These are phyloP conservation scores for Discostella stelligera DNA, from an alignment of 352 stramenopile genomes.

Conservation along the genomic window DNA sequence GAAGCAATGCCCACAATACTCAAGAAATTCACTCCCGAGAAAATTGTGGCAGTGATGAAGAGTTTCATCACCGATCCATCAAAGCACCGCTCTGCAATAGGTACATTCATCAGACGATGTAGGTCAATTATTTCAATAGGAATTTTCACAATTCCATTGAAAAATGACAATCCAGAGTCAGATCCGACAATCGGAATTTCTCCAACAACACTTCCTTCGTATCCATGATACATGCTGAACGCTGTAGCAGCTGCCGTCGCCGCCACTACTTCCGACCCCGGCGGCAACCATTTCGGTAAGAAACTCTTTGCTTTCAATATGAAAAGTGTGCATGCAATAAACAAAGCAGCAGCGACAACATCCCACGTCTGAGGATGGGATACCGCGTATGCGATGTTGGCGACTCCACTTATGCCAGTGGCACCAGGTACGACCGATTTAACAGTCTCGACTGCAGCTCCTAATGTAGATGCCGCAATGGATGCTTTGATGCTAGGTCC, in stretches of 20 bases:
- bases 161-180: constrained; percentile 59
- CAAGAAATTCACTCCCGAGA: constrained; percentile 80
- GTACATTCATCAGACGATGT: constrained; percentile 58
- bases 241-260: constrained; percentile 62
- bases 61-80: constrained; percentile 64
- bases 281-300: constrained; percentile 63
- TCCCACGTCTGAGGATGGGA: constrained; percentile 63
- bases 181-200: constrained; percentile 65
- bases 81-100: constrained; percentile 62
- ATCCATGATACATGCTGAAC: constrained; percentile 65
- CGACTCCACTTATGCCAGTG: constrained; percentile 56
- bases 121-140: constrained; percentile 65
- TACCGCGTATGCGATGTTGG: constrained; percentile 65
- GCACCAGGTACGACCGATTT: constrained; percentile 50
- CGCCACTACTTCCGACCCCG: constrained; percentile 74
- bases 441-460: constrained; percentile 33
- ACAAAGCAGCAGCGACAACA: constrained; percentile 56
- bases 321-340: constrained; percentile 63
- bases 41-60: constrained; percentile 59
- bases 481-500: constrained; percentile 54
- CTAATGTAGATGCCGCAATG: constrained; percentile 37
- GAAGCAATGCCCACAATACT: constrained; percentile 73
- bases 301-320: constrained; percentile 66
- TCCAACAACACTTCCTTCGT: constrained; percentile 70
- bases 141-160: constrained; percentile 51